Evolutionary conservation across 345 rosid species (phyloP).

Genomic region (Acer saccharum): DNA sequence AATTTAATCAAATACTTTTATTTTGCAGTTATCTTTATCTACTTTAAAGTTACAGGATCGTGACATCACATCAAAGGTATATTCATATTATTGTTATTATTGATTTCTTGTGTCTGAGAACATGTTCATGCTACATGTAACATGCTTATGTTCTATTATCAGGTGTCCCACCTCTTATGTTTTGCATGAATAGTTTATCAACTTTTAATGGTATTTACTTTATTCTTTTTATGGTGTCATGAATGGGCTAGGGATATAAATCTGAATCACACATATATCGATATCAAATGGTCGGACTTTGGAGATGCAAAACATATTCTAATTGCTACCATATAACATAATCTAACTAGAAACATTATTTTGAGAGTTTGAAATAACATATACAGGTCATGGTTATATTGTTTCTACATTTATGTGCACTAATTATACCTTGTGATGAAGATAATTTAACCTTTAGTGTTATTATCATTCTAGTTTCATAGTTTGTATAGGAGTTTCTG

Average conservation of each 20-base stretch:
- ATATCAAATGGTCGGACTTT: not conserved
- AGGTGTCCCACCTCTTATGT: not conserved
- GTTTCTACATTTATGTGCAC: not conserved
- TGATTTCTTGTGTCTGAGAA: not conserved
- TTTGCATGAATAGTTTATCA: not conserved
- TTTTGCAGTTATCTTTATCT: slow-evolving; percentile 67
- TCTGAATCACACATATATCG: not conserved
- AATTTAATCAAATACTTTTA: not conserved
- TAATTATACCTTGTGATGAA: not conserved
- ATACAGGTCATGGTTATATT: not conserved
- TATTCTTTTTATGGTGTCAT: not conserved
- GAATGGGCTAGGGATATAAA: not conserved
- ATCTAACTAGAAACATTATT: not conserved
- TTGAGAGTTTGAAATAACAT: not conserved
- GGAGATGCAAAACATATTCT: not conserved
- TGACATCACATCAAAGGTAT: slow-evolving; percentile 77
- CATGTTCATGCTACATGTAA: no score
- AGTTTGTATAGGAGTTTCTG: not conserved
- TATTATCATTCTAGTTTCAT: not conserved
- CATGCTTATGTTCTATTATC: not conserved
- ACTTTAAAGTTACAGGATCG: slow-evolving; percentile 69
- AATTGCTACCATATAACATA: not conserved
- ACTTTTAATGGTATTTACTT: not conserved
- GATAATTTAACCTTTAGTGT: not conserved
- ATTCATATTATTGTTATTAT: not conserved